Base-by-base conservation (phyloP, 805 yeast species). In the Spathaspora hagerdaliae region DNA sequence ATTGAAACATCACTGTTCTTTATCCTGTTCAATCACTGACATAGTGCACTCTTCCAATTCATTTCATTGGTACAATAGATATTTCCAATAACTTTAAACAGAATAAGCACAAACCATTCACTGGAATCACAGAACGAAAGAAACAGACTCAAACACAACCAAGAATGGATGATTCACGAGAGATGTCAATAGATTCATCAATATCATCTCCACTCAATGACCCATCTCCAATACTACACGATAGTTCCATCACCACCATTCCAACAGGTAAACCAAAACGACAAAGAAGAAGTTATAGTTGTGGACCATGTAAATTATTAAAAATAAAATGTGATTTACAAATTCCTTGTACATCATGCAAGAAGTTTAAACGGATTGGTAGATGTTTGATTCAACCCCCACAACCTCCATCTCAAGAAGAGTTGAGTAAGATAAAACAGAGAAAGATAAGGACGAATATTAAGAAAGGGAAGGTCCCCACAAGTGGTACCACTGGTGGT, bases 291-390 rank as follows among this genome's bases (percentile, higher is more conserved):
- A 72, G 78, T n/a, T 78, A 78, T 53, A 73, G 74, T 44, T 78
- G 83, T 56, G 82, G 81, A 1, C 81, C 79, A 2, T 78, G 83
- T 51, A 75, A 75, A 51, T 57, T 63, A n/a, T 71, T 74, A 46
- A 78, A 78, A 56, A 74, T 77, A 54, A 76, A 75, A 53, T 78
- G 83, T 58, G 80, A 78, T 50, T 67, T 75, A 46, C 54, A 62
- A 39, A 60, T 60, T 7, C 82, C 82, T 0, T 78, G 82, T 54
- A 60, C 71, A 1, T 65, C 75, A 24, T 78, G 82, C 51, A 47
- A 55, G 19, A 57, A 67, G 39, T 66, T 69, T 45, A 66, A 65
- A 48, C 55, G 77, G 32, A 55, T 52, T 5, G 67, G 65, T 26
- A 64, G 69, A 50, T 74, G 78, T 46, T 46, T 65, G 26, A 60